Evolutionary conservation across 352 stramenopile species (phyloP).

Genomic region (Phytophthora sansomeana): DNA sequence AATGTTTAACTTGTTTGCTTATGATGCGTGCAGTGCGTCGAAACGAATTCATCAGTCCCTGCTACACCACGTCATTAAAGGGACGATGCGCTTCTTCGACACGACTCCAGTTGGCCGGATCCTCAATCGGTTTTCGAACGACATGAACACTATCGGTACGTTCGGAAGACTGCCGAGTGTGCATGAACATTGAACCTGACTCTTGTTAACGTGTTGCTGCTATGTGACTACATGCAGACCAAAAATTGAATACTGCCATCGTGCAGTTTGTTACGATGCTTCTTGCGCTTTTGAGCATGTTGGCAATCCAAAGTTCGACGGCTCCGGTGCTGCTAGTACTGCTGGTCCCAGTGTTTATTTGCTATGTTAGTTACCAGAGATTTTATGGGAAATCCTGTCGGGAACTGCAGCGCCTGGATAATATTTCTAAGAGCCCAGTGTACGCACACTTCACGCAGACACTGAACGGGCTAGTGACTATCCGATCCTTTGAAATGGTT

Average conservation of each 20-base stretch:
- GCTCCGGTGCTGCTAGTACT: slow-evolving; percentile 58
- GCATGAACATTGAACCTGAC: too few relatives aligned
- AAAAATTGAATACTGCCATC: slow-evolving; percentile 60
- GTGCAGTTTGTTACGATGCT: slow-evolving; percentile 57
- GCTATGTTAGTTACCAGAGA: slow-evolving; percentile 74
- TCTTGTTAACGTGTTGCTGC: slow-evolving; percentile 13
- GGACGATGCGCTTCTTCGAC: slow-evolving; percentile 90
- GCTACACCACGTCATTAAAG: slow-evolving; percentile 67
- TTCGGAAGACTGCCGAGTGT: too few relatives aligned
- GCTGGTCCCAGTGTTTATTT: slow-evolving; percentile 66
- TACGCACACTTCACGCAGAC: slow-evolving; percentile 95
- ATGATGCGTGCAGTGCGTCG: slow-evolving; percentile 51
- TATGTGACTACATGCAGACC: slow-evolving; percentile 49
- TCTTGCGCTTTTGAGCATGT: slow-evolving; percentile 60
- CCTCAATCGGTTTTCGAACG: slow-evolving; percentile 80
- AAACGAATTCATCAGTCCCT: slow-evolving; percentile 69
- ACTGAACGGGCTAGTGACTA: slow-evolving; percentile 70
- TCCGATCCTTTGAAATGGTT: slow-evolving; percentile 74
- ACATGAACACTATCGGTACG: slow-evolving; percentile 72
- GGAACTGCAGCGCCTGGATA: slow-evolving; percentile 73
- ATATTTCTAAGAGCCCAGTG: slow-evolving; percentile 82
- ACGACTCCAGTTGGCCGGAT: slow-evolving; percentile 82
- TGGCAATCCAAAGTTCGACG: slow-evolving; percentile 55
- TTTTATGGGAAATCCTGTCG: slow-evolving; percentile 77
- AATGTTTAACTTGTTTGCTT: slow-evolving; percentile 13